These are phyloP conservation scores for Penicillium corylophilum DNA, from an alignment of 2,329 filamentous ascomycete genomes.

Conservation along the genomic window DNA sequence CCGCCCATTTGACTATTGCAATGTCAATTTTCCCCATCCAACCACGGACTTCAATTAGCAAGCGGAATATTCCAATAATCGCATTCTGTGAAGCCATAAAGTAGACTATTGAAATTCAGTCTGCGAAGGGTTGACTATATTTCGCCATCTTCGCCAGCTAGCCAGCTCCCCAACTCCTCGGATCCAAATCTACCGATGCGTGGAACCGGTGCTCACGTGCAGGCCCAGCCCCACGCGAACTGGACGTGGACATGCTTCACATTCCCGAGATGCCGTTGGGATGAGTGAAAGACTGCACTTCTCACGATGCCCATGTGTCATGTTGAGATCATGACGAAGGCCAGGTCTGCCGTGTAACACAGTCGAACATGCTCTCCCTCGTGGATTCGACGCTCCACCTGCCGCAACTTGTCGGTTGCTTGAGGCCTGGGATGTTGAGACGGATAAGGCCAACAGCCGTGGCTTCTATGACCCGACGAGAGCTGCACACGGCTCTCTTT, in stretches of 20 bases:
- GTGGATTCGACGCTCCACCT: constrained; percentile 2
- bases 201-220: constrained; percentile 14
- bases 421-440: not conserved
- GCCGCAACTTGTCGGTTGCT: constrained; percentile 1
- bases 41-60: not conserved
- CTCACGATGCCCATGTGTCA: constrained; percentile 22
- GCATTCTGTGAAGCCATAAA: not conserved
- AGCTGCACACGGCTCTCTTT: constrained; percentile 47
- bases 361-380: constrained; percentile 23
- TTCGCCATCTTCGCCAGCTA: not conserved
- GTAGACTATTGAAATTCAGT: not conserved
- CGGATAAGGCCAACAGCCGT: not conserved
- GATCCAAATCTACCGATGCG: constrained; percentile 9
- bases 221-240: constrained; percentile 9
- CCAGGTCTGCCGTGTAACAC: constrained; percentile 14
- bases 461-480: constrained; percentile 6
- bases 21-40: not conserved
- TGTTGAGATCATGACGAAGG: constrained; percentile 14
- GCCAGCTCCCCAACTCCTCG: not conserved
- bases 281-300: not conserved
- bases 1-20: too few relatives aligned
- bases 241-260: not conserved
- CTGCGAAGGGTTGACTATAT: not conserved
- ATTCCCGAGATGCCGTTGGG: not conserved
- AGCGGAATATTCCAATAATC: not conserved